A percentile compares a stretch with the other conserved stretches of the same genome.
These are phyloP conservation scores for Ramularia endophylla DNA, from an alignment of 2,329 filamentous ascomycete species.

Conservation along the genomic window DNA sequence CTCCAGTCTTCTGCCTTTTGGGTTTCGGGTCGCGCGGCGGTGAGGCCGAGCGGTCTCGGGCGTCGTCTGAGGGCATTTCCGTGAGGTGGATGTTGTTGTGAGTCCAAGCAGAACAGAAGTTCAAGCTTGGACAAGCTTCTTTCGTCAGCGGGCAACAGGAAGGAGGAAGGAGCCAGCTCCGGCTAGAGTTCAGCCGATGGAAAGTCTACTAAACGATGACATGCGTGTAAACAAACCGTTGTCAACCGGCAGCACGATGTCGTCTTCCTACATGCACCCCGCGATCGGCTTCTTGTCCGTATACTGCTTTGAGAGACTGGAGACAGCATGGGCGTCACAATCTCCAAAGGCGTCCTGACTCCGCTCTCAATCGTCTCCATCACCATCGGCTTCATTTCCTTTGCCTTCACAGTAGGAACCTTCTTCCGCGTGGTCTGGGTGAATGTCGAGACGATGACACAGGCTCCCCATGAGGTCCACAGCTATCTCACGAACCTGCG, in stretches of 20 bases:
- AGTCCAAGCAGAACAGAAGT: too few species aligned
- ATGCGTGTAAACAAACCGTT: too few species aligned
- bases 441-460: slow-evolving; percentile 33
- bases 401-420: slow-evolving; percentile 40
- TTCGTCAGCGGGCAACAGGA: too few species aligned
- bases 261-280: too few species aligned
- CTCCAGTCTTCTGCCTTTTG: slow-evolving; percentile 26
- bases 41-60: slow-evolving; percentile 26
- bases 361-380: slow-evolving; percentile 33
- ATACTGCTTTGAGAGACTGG: too few species aligned
- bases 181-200: too few species aligned
- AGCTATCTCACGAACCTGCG: slow-evolving; percentile 37
- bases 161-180: too few species aligned
- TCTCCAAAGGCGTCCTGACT: slow-evolving; percentile 27
- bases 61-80: slow-evolving; percentile 17
- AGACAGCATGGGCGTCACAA: slow-evolving; percentile 27
- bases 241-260: too few species aligned
- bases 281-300: too few species aligned
- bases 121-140: too few species aligned
- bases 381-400: slow-evolving; percentile 38
- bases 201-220: too few species aligned
- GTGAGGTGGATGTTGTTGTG: not conserved
- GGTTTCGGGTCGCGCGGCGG: slow-evolving; percentile 21
- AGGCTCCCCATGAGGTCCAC: slow-evolving; percentile 35
- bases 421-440: slow-evolving; percentile 38